phyloP scores from a whole-genome alignment of 2,329 filamentous ascomycete genomes.

The Aspergillus puulaauensis region DNA sequence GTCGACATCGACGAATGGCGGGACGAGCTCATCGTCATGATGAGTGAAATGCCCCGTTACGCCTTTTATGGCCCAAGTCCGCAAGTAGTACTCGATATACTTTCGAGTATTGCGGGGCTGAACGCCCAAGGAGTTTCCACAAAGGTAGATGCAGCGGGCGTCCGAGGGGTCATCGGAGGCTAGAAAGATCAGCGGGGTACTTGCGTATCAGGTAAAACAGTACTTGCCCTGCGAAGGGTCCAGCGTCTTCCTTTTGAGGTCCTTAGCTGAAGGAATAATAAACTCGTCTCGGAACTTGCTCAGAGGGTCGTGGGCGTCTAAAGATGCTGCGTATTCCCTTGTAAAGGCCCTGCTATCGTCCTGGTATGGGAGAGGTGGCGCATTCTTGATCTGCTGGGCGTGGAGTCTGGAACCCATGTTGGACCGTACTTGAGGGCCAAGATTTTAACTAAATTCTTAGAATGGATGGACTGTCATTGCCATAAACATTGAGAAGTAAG shows the following conservation, averaged over 20 bases:
- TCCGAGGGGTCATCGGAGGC: slow-evolving; percentile 32
- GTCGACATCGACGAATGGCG: slow-evolving; percentile 76
- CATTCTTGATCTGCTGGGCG: slow-evolving; percentile 26
- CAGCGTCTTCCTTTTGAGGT: slow-evolving; percentile 65
- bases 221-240: slow-evolving; percentile 27
- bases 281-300: slow-evolving; percentile 67
- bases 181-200: neutral
- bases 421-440: neutral
- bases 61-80: slow-evolving; percentile 80
- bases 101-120: slow-evolving; percentile 69
- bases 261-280: slow-evolving; percentile 71
- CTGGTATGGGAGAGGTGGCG: slow-evolving; percentile 28
- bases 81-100: slow-evolving; percentile 70
- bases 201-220: neutral
- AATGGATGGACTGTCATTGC: neutral
- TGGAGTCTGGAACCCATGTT: slow-evolving; percentile 31
- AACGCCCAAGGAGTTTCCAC: slow-evolving; percentile 84
- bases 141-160: slow-evolving; percentile 72
- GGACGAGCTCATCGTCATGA: slow-evolving; percentile 66
- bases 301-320: slow-evolving; percentile 64
- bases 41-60: slow-evolving; percentile 79
- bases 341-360: slow-evolving; percentile 36
- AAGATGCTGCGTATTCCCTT: slow-evolving; percentile 43
- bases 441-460: neutral
- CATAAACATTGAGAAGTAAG: neutral